phyloP scores from a whole-genome alignment of 2,329 filamentous ascomycete genomes.

The Penicillium sclerotigenum region DNA sequence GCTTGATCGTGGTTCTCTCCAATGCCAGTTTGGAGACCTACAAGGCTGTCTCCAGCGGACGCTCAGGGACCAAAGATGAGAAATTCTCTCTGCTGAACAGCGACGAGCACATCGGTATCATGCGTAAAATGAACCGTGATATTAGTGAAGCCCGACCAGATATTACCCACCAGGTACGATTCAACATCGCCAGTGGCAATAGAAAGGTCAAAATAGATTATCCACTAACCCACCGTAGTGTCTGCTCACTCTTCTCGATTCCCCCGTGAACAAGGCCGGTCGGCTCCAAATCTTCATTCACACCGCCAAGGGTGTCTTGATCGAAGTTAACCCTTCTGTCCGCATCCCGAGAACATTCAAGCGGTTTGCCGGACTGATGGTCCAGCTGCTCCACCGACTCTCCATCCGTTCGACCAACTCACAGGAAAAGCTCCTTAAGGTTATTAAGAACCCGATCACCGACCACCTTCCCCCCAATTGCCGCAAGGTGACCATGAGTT shows the following conservation, averaged over 20 bases:
- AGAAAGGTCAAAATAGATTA: neutral
- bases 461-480: slow-evolving; percentile 96
- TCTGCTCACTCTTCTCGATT: slow-evolving; percentile 92
- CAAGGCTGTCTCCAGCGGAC: slow-evolving; percentile 75
- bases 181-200: slow-evolving; percentile 8
- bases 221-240: slow-evolving; percentile 58
- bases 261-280: slow-evolving; percentile 96
- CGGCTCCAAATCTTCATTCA: slow-evolving; percentile 98
- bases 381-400: slow-evolving; percentile 90
- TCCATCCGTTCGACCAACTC: slow-evolving; percentile 96
- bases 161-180: slow-evolving; percentile 92
- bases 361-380: slow-evolving; percentile 97
- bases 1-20: slow-evolving; percentile 91
- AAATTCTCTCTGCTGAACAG: slow-evolving; percentile 98
- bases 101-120: slow-evolving; percentile 97
- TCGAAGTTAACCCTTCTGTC: slow-evolving; percentile 96
- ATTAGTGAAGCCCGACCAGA: slow-evolving; percentile 97
- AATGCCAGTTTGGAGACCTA: slow-evolving; percentile 98
- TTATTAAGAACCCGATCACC: slow-evolving; percentile 97
- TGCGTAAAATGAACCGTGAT: slow-evolving; percentile 99
- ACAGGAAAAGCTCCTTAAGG: slow-evolving; percentile 93
- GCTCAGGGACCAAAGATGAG: slow-evolving; percentile 68
- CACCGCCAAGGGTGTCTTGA: slow-evolving; percentile 93
- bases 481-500: slow-evolving; percentile 94
- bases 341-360: slow-evolving; percentile 98